Base-by-base conservation (phyloP, 2,329 filamentous ascomycete species). In the Colletotrichum cereale region DNA sequence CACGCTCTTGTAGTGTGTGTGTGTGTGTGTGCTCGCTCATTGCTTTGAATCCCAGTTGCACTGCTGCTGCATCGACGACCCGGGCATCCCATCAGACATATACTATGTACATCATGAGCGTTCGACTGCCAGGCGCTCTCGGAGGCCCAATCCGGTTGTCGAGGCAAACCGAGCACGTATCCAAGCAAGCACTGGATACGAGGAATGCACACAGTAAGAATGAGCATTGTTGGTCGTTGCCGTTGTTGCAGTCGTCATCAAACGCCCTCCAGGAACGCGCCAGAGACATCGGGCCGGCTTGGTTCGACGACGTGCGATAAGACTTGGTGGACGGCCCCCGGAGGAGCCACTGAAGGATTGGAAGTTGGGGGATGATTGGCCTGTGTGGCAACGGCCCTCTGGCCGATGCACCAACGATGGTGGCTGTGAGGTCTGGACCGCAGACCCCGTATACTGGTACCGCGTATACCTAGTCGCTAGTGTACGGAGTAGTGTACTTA, bases 371-470 rank as follows among this genome's bases (percentile, higher is more conserved):
- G 10, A 56, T 67, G 66, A 67, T 67, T 67, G 48, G 66, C 8
- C 58, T 50, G 14, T 55, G 50, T 47, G 38, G 26, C 31, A 36
- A 56, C 47, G 40, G 50, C 50, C 38, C n/a, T 26, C 31, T 55
- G 57, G 42, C 47, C 8, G 61, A 38, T 67, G 64, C 50, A 58
- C 18, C 12, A 42, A 34, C 34, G 40, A 36, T 48, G n/a, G 63
- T 56, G 67, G 63, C 61, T 65, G 60, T 68, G 66, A 62, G 42
- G 42, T 68, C 66, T 68, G 50, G 66, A 64, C 66, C 50, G 48
- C 36, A 26, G 47, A 34, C 58, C 40, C 40, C 40, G 18, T 42
- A 21, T 8, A n/a, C n/a, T n/a, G n/a, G n/a, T n/a, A n/a, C n/a
- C n/a, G n/a, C n/a, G n/a, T n/a, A 18, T 16, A 21, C 18, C 40